Base-by-base conservation (phyloP, 768 basidiomycete genomes). In the Agaricus sinodeliciosus region DNA sequence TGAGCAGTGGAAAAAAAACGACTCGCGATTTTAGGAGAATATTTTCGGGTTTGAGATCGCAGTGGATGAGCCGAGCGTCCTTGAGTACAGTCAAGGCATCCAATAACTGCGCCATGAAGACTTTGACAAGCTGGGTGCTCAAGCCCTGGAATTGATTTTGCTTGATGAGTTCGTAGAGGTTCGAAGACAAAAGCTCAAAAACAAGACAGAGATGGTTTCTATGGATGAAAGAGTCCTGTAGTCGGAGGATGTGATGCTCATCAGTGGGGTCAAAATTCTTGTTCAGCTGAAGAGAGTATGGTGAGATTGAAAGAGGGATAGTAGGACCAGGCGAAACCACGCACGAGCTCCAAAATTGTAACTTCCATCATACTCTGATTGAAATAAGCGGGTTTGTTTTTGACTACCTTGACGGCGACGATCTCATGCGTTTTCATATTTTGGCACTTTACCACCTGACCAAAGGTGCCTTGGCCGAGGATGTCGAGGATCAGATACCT, bases 291-390 rank as follows among this genome's bases (percentile, higher is more conserved):
- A 55, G 53, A 40, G 52, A 52, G 25, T 39, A n/a, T 36, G 7
- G 55, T 55, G 4, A 48, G 51, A 56, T 12, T 25, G 48, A 57
- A 44, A 15, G 15, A 43, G 3, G 43, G 27, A n/a, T n/a, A n/a
- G 26, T 34, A 11, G 4, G 43, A 45, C 28, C 48, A 52, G n/a
- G 39, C 41, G n/a, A 50, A 42, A 40, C 31, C 6, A 78, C 90
- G 56, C 51, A 94, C 94, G 71, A 98, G 73, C 67, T 98, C 93
- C 42, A 99, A 75, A 56, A 99, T 98, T 1, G 94, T 96, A 25
- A 98, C 95, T 69, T 99, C 96, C 96, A 99, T 99, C 90, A 96
- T 97, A 68, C 89, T 92, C 71, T 99, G 96, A 65, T 98, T 97
- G 69, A 96, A 94, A 73, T 99, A 99, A 0, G 96, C 96, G 4